These are phyloP conservation scores for Marchantia polymorpha DNA, from an alignment of 225 moss, liverwort and hornwort species.

Conservation along the genomic window DNA sequence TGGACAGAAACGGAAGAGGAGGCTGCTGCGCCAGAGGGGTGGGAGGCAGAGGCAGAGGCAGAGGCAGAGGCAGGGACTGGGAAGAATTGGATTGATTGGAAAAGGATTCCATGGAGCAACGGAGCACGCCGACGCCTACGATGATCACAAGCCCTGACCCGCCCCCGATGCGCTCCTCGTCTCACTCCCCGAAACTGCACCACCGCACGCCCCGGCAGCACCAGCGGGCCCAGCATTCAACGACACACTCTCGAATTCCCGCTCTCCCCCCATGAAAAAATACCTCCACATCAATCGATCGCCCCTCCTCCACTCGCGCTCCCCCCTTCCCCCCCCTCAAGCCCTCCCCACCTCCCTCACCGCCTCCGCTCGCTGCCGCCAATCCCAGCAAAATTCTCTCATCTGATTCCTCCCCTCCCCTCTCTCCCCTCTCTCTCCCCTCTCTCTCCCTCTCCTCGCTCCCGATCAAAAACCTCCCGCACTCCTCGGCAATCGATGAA, in stretches of 20 bases:
- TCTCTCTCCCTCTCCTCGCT: not conserved
- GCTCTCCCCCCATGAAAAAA: slow-evolving; percentile 3
- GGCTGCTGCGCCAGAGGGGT: slow-evolving; percentile 1
- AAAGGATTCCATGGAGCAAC: slow-evolving; percentile 29
- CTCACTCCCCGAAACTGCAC: not conserved
- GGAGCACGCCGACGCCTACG: not conserved
- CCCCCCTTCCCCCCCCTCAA: not conserved
- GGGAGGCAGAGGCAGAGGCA: slow-evolving; percentile 16
- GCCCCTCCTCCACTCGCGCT: not conserved
- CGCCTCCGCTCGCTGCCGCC: not conserved
- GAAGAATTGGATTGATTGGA: slow-evolving; percentile 12
- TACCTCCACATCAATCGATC: slow-evolving; percentile 5
- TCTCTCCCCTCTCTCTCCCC: not conserved
- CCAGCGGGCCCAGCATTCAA: not conserved
- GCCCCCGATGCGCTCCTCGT: slow-evolving; percentile 4
- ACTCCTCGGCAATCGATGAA: not conserved
- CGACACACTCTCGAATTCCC: not conserved
- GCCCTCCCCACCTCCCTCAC: not conserved
- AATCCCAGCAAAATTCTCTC: slow-evolving; percentile 4
- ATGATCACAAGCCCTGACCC: slow-evolving; percentile 4
- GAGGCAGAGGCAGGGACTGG: slow-evolving; percentile 15
- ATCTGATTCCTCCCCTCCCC: not conserved
- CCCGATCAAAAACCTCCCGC: not conserved
- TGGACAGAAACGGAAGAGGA: slow-evolving; percentile 12
- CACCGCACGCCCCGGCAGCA: not conserved